A percentile compares a stretch with the other conserved stretches of the same genome.
phyloP scores from a whole-genome alignment of 257 asterid species.

The Buddleja alternifolia region DNA sequence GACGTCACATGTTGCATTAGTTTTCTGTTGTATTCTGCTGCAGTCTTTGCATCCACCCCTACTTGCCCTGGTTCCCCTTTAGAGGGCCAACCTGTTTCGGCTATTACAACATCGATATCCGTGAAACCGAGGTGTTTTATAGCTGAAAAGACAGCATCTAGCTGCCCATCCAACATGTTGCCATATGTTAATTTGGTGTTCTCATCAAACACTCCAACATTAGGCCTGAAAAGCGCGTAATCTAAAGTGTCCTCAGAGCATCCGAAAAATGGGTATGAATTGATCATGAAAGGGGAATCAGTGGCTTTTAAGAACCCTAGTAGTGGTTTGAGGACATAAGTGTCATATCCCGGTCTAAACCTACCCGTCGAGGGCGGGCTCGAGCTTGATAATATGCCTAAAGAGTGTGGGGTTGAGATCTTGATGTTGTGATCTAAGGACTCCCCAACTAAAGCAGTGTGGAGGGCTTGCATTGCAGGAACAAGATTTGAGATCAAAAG shows the following conservation, averaged over 20 bases:
- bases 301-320: conserved; percentile 38
- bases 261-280: conserved; percentile 54
- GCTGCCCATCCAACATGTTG: conserved; percentile 57
- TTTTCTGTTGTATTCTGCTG: conserved; percentile 33
- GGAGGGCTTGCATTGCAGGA: conserved; percentile 72
- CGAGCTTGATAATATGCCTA: conserved; percentile 63
- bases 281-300: conserved; percentile 48
- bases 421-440: conserved; percentile 41
- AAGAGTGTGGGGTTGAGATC: conserved; percentile 69
- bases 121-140: conserved; percentile 27
- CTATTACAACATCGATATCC: conserved; percentile 35
- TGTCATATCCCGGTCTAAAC: conserved; percentile 37
- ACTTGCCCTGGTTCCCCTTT: conserved; percentile 30
- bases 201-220: conserved; percentile 35
- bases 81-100: conserved; percentile 49
- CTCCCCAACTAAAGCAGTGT: conserved; percentile 46
- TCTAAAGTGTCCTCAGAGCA: conserved; percentile 33
- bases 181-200: conserved; percentile 33
- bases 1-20: conserved; percentile 34
- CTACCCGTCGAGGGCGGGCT: conserved; percentile 65
- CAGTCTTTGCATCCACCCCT: conserved; percentile 32
- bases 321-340: conserved; percentile 39
- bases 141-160: conserved; percentile 40
- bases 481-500: conserved; percentile 49
- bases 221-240: conserved; percentile 49